Base-by-base conservation (phyloP, 345 rosid species). In the Brassica nigra region DNA sequence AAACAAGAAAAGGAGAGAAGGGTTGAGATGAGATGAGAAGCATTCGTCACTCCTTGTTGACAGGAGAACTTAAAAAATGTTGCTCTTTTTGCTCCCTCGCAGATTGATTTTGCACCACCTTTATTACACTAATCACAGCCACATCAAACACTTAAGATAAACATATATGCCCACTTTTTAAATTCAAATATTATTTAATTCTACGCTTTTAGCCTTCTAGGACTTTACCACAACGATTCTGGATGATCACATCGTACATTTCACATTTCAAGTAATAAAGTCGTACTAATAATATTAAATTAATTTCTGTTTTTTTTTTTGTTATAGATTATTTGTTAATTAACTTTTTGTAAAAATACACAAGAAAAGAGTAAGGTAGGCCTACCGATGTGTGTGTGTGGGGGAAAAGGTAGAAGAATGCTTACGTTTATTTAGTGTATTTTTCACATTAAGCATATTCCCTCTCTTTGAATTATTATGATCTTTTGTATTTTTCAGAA, bases 41-140 rank as follows among this genome's bases (percentile, higher is more conserved):
- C 44, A 71, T 63, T 1, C 42, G 66, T 71, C 59, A 33, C 34
- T 64, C 39, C 2, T 20, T 37, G 61, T 71, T 71, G 81, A 78
- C 81, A 57, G 59, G 34, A 65, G 72, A 71, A 71, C 81, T 65
- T 27, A 28, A 65, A 47, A 36, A 37, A 16, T 28, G 59, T 29
- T 70, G 70, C 54, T 76, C 33, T 23, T 20, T 73, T 68, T 44
- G 61, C 15, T 70, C 28, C 47, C 36, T 30, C 10, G 27, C 57
- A 4, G 18, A 7, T 55, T 33, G 27, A 34, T 52, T 64, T 52
- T 52, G 15, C 18, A 18, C 18, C 7, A 54, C 28, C 64, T 64
- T 9, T 34, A 37, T 16, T 61, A 12, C 52, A 52, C 34, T 70
- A 31, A 31, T 31, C 14, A 33, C 37, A 11, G 20, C 5, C 67